Conservation (phyloP, 345 rosid species). For the Hirschfeldia incana region DNA sequence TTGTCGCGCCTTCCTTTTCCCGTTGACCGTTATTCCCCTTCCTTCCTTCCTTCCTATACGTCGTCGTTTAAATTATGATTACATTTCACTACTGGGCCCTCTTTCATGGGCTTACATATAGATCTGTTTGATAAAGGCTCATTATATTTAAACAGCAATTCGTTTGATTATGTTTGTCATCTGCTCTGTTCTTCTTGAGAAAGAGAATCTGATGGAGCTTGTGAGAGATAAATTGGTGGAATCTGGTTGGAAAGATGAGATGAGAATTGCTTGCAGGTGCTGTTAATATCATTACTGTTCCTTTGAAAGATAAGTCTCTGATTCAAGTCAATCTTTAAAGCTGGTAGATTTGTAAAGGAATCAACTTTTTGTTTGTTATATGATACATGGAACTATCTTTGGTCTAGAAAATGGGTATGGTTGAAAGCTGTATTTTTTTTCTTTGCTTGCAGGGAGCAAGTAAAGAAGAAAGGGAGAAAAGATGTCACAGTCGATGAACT, state of each 20-base stretch:
- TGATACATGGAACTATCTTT: background rate
- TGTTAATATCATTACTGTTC: constrained; percentile 19
- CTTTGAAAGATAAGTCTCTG: background rate
- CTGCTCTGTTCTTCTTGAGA: constrained; percentile 39
- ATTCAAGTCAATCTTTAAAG: background rate
- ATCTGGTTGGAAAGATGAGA: constrained; percentile 84
- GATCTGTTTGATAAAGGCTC: background rate
- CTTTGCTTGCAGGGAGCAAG: constrained; percentile 53
- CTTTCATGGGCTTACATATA: background rate
- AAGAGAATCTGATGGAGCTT: constrained; percentile 68
- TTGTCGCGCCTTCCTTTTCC: constrained; percentile 39
- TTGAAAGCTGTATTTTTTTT: background rate
- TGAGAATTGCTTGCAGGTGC: constrained; percentile 83
- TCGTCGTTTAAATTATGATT: background rate
- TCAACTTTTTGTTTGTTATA: background rate
- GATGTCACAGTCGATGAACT: constrained; percentile 83
- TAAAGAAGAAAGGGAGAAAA: constrained; percentile 73
- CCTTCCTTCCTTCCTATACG: background rate
- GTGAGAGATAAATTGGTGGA: constrained; percentile 73
- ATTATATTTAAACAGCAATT: background rate
- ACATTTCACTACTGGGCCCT: background rate
- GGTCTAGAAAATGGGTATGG: background rate
- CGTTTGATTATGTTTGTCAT: background rate
- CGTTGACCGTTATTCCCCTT: constrained; percentile 32
- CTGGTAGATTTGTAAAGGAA: background rate